These are phyloP conservation scores for Lyophyllum atratum DNA, from an alignment of 768 basidiomycete species.

Conservation along the genomic window DNA sequence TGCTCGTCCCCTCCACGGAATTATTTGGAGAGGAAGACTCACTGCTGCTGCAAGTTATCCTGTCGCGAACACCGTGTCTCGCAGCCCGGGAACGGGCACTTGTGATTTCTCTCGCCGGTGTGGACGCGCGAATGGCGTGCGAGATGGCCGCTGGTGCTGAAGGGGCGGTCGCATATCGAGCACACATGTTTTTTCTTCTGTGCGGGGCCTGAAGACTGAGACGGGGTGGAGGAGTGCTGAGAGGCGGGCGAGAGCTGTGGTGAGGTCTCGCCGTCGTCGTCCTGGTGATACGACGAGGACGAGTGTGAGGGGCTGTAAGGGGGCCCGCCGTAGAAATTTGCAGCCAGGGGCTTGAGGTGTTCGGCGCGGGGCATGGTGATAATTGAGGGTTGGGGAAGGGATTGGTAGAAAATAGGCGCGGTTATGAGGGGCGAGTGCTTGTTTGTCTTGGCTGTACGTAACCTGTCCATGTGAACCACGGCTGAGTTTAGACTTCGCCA, in stretches of 20 bases:
- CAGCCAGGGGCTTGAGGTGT: constrained; percentile 24
- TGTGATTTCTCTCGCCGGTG: constrained; percentile 91
- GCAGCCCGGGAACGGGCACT: constrained; percentile 94
- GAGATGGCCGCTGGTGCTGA: constrained; percentile 89
- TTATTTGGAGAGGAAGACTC: constrained; percentile 20
- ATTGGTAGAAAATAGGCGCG: constrained; percentile 23
- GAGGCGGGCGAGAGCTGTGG: constrained; percentile 30
- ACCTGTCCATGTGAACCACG: constrained; percentile 28
- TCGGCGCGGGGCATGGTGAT: constrained; percentile 40
- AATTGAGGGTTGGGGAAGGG: constrained; percentile 26
- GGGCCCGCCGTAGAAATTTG: constrained; percentile 26
- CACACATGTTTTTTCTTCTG: constrained; percentile 65
- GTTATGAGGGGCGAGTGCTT: constrained; percentile 24
- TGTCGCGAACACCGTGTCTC: constrained; percentile 89
- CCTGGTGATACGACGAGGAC: constrained; percentile 26
- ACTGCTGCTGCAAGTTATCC: constrained; percentile 80
- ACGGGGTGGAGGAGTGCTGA: constrained; percentile 20
- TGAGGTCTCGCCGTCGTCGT: constrained; percentile 24
- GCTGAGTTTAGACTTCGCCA: constrained; percentile 32
- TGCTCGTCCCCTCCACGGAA: neutral
- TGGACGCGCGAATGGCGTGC: constrained; percentile 88
- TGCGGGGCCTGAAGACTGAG: constrained; percentile 18
- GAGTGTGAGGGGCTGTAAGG: constrained; percentile 19
- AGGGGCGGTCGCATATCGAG: constrained; percentile 69
- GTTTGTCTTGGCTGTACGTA: constrained; percentile 39